Evolutionary conservation across 2,329 filamentous ascomycete genomes (phyloP), one percentile per base, ranked within the genome.

Genomic region (Pseudocercospora vitis): DNA sequence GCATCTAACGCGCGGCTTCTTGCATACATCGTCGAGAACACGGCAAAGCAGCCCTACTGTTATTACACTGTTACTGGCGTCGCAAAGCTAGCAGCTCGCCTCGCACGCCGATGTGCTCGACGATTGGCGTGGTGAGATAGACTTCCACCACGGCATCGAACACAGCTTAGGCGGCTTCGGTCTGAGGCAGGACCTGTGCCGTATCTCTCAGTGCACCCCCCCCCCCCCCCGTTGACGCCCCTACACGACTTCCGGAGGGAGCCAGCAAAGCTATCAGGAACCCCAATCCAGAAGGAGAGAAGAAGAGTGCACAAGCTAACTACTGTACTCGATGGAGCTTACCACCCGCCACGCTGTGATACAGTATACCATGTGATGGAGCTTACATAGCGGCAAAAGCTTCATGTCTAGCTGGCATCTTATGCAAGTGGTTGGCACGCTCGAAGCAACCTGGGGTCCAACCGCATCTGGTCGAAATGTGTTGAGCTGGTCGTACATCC

Each of bases 51-150:
- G 37, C 37, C 19, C 37, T 42, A 26, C 8, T n/a, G n/a, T n/a
- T n/a, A n/a, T n/a, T n/a, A 19, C 12, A 11, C 37, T 42, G 37
- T 21, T 24, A 12, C 7, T 24, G 14, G 37, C 37, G 2, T 24
- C 24, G n/a, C n/a, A n/a, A 12, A 42, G 37, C 37, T 42, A 42
- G 37, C 37, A 26, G 24, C 21, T 42, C 37, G 37, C 18, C 24
- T 18, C 37, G 21, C 9, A 12, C 44, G 44, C 44, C 44, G 44
- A 29, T 32, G 44, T 47, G 26, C 16, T 47, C 44, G 32, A 40
- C 37, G 37, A 12, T 42, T 21, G 19, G 37, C 26, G 44, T 32
- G 44, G 28, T 32, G 28, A 23, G 21, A 47, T 33, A 47, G 24
- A 23, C 44, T 47, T 31, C 24, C 9, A 33, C 44, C 26, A 47